A percentile compares a stretch with the other conserved stretches of the same genome.
Evolutionary conservation across 2,329 filamentous ascomycete genomes (phyloP).

Genomic region (Epicoccum sorghinum): DNA sequence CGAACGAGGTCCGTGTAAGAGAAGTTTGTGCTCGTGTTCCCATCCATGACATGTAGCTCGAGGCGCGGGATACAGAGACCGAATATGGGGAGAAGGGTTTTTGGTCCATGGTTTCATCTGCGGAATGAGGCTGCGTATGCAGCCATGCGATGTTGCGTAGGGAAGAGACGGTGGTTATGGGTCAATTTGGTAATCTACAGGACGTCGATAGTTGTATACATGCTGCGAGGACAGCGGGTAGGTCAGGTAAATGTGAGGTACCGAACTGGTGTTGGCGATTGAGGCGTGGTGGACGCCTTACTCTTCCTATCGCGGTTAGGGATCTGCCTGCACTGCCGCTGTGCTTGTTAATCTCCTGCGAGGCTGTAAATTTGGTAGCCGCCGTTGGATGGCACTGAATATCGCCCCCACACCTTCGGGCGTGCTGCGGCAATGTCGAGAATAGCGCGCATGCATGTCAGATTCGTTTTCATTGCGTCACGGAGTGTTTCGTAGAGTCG

Average conservation of each 20-base stretch:
- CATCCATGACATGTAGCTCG: slow-evolving; percentile 5
- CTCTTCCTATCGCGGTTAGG: not conserved
- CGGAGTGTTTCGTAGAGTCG: not conserved
- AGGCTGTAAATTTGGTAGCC: not conserved
- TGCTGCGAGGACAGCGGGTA: too few species aligned
- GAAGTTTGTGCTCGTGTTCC: not conserved
- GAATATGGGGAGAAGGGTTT: not conserved
- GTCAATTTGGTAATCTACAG: too few species aligned
- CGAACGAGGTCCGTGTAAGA: not conserved
- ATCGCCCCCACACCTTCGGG: not conserved
- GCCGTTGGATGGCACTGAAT: too few species aligned
- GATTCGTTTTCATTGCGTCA: not conserved
- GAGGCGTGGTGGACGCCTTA: not conserved
- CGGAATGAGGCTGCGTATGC: not conserved
- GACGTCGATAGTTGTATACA: too few species aligned
- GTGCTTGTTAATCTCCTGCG: not conserved
- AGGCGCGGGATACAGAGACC: not conserved
- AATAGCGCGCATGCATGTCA: slow-evolving; percentile 2
- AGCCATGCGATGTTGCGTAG: not conserved
- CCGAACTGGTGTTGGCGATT: not conserved
- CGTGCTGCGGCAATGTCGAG: slow-evolving; percentile 6
- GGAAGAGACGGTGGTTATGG: too few species aligned
- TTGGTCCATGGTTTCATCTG: not conserved
- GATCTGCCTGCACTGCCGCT: not conserved
- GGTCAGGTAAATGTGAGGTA: too few species aligned